Evolutionary conservation across 2,329 filamentous ascomycete species (phyloP).

Genomic region (Cryphonectria japonica): DNA sequence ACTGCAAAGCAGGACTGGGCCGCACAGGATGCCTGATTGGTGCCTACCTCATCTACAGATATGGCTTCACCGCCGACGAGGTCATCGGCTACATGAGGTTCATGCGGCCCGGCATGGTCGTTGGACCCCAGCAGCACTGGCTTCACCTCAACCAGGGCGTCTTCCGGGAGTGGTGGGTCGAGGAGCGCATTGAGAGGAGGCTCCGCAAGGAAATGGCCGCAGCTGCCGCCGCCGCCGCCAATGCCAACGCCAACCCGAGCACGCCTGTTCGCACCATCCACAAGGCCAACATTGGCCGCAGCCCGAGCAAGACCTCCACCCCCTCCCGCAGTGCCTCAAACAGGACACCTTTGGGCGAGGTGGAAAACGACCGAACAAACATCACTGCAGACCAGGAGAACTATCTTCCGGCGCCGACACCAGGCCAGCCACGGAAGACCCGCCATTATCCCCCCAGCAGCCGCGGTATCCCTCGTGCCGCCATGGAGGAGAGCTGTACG

Average conservation of each 20-base stretch:
- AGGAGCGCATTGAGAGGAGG: constrained; percentile 77
- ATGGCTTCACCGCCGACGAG: constrained; percentile 97
- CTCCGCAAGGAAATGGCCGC: constrained; percentile 62
- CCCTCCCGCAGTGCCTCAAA: constrained; percentile 77
- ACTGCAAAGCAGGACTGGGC: constrained; percentile 97
- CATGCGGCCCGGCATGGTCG: constrained; percentile 98
- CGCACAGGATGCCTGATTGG: constrained; percentile 96
- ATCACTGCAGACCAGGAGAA: constrained; percentile 74
- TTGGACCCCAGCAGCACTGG: constrained; percentile 98
- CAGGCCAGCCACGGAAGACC: constrained; percentile 91
- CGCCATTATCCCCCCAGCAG: constrained; percentile 74
- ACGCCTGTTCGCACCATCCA: constrained; percentile 66
- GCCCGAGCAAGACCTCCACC: constrained; percentile 74
- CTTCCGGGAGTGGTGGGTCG: constrained; percentile 99
- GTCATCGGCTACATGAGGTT: constrained; percentile 98
- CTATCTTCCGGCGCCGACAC: constrained; percentile 91
- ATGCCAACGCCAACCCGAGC: constrained; percentile 49
- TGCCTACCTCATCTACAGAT: constrained; percentile 94
- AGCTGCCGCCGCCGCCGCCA: constrained; percentile 43
- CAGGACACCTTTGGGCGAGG: constrained; percentile 88
- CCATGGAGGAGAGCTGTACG: constrained; percentile 54
- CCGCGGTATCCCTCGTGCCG: constrained; percentile 50
- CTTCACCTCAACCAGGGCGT: constrained; percentile 94
- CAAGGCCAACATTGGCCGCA: constrained; percentile 59
- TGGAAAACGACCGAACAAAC: constrained; percentile 77